A percentile compares a stretch with the other conserved stretches of the same genome.
Conservation (phyloP, 2,329 filamentous ascomycete species). For the Cladosporium sp. region DNA sequence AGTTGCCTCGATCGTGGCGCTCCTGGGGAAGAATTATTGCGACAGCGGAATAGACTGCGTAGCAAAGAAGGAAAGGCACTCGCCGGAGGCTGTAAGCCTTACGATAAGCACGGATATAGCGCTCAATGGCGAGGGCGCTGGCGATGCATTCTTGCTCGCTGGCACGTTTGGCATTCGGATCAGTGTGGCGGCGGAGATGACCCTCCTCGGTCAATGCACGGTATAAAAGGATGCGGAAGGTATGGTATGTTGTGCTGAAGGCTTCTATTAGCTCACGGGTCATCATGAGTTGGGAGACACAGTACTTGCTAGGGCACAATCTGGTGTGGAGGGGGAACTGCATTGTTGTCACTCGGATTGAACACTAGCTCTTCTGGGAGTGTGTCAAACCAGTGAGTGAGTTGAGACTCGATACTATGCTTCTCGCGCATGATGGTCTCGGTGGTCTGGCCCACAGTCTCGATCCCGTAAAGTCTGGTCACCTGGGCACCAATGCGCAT, state of each 20-base stretch:
- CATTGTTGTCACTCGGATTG: background rate
- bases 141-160: constrained; percentile 1
- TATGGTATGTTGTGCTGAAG: constrained; percentile 1
- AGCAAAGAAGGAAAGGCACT: constrained; percentile 1
- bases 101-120: background rate
- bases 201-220: background rate
- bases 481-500: background rate
- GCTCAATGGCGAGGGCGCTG: constrained; percentile 4
- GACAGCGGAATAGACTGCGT: constrained; percentile 3
- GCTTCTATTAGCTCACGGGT: background rate
- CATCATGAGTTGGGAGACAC: background rate
- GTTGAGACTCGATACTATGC: background rate
- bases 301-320: background rate
- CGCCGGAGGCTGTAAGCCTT: background rate
- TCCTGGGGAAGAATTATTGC: background rate
- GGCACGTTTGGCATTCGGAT: background rate
- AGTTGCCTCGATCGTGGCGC: background rate
- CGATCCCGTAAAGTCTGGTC: background rate
- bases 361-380: background rate
- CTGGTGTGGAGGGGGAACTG: background rate
- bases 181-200: background rate
- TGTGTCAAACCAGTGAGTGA: background rate
- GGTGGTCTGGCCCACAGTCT: background rate
- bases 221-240: background rate
- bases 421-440: background rate